phyloP scores from a whole-genome alignment of 495 filamentous ascomycete species.

The Neurospora tetrasperma region DNA sequence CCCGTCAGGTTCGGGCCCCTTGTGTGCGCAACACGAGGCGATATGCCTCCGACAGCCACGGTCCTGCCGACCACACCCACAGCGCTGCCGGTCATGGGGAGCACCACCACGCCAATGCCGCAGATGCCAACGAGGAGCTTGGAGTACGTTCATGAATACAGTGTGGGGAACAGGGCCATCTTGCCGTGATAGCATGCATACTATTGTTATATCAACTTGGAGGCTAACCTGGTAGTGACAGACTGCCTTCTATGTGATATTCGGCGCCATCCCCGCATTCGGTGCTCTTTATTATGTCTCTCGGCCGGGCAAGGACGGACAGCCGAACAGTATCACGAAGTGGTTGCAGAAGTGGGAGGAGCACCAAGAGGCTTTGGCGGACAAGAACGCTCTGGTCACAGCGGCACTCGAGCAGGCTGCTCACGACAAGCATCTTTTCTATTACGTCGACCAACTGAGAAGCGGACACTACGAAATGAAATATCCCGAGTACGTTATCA shows the following conservation, averaged over 20 bases:
- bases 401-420: conserved; percentile 36
- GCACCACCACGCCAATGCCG: conserved; percentile 27
- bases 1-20: conserved; percentile 25
- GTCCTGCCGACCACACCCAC: conserved; percentile 18
- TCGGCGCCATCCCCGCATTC: conserved; percentile 23
- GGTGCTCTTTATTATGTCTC: conserved; percentile 31
- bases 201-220: neutral
- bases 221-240: conserved; percentile 14
- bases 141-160: conserved; percentile 27
- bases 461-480: conserved; percentile 31
- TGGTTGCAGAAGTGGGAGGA: conserved; percentile 29
- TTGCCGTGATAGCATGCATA: neutral
- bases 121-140: conserved; percentile 23
- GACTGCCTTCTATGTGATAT: conserved; percentile 30
- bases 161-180: neutral
- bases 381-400: conserved; percentile 30
- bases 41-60: conserved; percentile 36
- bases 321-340: conserved; percentile 23
- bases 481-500: conserved; percentile 37
- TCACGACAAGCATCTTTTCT: conserved; percentile 36
- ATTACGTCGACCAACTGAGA: conserved; percentile 13
- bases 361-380: neutral
- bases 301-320: conserved; percentile 33
- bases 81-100: conserved; percentile 13
- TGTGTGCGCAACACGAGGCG: conserved; percentile 25